Evolutionary conservation across 2,329 filamentous ascomycete genomes (phyloP), one percentile per base, ranked within the genome.

Genomic region (Aspergillus ibericus): DNA sequence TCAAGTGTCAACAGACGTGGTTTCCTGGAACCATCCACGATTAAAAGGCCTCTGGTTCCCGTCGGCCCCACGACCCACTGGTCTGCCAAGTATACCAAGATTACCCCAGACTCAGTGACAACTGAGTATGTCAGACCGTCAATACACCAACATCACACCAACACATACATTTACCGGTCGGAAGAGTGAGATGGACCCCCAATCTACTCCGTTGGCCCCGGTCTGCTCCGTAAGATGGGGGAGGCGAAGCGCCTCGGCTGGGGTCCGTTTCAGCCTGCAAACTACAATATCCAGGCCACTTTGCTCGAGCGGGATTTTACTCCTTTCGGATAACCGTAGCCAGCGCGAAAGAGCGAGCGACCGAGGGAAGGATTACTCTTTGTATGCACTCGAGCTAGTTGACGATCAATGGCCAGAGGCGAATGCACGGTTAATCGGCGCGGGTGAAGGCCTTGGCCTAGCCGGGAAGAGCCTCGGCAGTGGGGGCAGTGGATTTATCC

Each of bases 31-130:
- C 38, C 42, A 56, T 36, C 59, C 49, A 59, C 53, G 42, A 48
- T 29, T 47, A 51, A 59, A 49, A 36, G 50, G 44, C 20, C 36
- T 51, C 35, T 56, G 57, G 59, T 34, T 55, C 34, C 52, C 53
- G 49, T 55, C 54, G 29, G 36, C 48, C 49, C 53, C 46, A 46
- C 55, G 58, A 59, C 53, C 53, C 52, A 56, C 56, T 42, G 42
- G 49, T 58, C 38, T 35, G 46, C 32, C 56, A 20, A 48, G 48
- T 35, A n/a, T n/a, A 51, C 32, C 56, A 20, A 48, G 48, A 27
- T 16, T 15, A 40, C 20, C 16, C 27, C 6, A 3, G n/a, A 25
- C 15, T 10, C 27, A 32, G 20, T 5, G 20, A 22, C 34, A 20
- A n/a, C n/a, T n/a, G n/a, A n/a, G 27, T 50, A 29, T n/a, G n/a